Base-by-base conservation (phyloP, 208 protist species). In the Strigomonas culicis region DNA sequence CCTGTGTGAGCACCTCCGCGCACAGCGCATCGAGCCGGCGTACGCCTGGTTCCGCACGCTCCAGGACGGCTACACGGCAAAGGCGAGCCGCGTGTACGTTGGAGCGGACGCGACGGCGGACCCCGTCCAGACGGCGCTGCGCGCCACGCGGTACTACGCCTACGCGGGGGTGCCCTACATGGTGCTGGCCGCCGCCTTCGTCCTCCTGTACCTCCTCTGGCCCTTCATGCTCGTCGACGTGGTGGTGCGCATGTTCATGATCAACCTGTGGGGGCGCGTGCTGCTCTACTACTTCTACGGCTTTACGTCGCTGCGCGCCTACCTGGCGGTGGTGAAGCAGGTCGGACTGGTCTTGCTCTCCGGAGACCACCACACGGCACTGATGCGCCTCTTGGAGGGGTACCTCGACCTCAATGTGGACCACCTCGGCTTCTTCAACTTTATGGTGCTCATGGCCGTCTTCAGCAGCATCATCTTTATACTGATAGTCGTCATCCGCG, bases 281-380 rank as follows among this genome's bases (percentile, higher is more conserved):
- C 91, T 94, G 32, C 52, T 82, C 56, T 81, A 85, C 62, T 81
- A 86, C 72, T 69, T 63, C 44, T 91, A 79, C 61, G 82, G 74
- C 3, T 43, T 77, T 19, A 75, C 65, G 21, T 53, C 75, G 46
- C 72, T 72, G 2, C 56, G 72, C 47, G 77, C 63, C 27, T 49
- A 70, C 43, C 22, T 86, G n/a, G 28, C 28, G 0, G 74, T 68
- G 1, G 10, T 80, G 28, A 34, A 53, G 28, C 50, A 68, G 11
- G 59, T 68, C 8, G 44, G 74, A 22, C 58, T 43, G 31, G 31
- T 79, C 34, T 39, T 75, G 27, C 27, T 65, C 22, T 52, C 32
- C 13, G 51, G 73, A 19, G 25, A 90, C 22, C 88, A 75, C 79
- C n/a, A 19, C 0, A 49, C 19, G 22, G 56, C 83, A 44, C 25